Percentiles rank a stretch among this genome's conserved stretches.
These are phyloP conservation scores for Blastomyces gilchristii DNA, from an alignment of 2,329 filamentous ascomycete genomes.

Conservation along the genomic window DNA sequence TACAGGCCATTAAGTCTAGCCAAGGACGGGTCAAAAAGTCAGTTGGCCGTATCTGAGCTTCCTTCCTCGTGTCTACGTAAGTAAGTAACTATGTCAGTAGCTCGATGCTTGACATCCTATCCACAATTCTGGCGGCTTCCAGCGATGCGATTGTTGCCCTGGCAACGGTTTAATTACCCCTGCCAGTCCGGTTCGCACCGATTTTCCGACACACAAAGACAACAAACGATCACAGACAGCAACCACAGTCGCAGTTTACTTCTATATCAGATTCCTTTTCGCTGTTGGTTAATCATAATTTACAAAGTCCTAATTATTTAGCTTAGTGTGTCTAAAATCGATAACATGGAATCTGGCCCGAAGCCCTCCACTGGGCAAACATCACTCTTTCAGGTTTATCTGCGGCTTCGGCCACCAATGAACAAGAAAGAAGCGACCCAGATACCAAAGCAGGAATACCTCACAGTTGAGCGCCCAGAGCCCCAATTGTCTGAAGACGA, in stretches of 20 bases:
- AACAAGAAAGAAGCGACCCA: slow-evolving; percentile 21
- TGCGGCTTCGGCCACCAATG: slow-evolving; percentile 65
- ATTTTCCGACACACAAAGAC: background rate
- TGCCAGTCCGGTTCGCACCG: background rate
- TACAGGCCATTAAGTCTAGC: no score
- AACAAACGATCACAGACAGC: background rate
- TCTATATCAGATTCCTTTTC: no score
- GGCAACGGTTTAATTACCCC: background rate
- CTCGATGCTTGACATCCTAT: no score
- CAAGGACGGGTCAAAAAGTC: no score
- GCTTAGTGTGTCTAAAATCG: background rate
- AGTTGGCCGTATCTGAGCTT: background rate
- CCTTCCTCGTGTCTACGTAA: background rate
- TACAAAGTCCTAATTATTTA: background rate
- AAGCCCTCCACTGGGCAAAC: slow-evolving; percentile 30
- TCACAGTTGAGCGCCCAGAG: slow-evolving; percentile 59
- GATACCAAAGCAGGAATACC: slow-evolving; percentile 33
- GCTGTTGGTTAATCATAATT: background rate
- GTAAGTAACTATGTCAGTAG: no score
- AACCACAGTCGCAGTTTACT: background rate
- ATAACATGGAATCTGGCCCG: slow-evolving; percentile 30
- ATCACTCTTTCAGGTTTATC: slow-evolving; percentile 79
- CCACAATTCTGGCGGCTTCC: no score
- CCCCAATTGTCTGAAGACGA: slow-evolving; percentile 21
- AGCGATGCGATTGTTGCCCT: background rate